Evolutionary conservation across 1,284 basidiomycete genomes (phyloP), one percentile per base, ranked within the genome.

Genomic region (Fomitopsis pinicola): DNA sequence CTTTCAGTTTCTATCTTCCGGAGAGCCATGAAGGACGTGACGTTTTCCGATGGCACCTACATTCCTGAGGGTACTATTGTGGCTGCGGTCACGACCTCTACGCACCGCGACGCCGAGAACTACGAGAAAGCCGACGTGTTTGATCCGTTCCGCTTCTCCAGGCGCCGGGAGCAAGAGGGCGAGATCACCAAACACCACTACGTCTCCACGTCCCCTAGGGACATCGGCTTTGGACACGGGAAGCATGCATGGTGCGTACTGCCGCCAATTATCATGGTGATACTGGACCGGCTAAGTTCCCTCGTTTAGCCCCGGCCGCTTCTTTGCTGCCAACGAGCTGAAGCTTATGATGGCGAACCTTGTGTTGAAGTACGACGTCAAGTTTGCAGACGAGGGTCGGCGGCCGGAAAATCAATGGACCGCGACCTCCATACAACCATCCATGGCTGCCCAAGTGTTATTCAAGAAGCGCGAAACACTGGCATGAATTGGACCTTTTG

Each of bases 311-410:
- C 79, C 80, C 6, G 80, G 79, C 4, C 72, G 80, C 3, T 81
- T 80, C 70, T 81, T 82, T 63, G 80, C 80, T 0, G 75, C 75
- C 7, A 77, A 73, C 59, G 77, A 78, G 66, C 67, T 83, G 45
- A 83, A 83, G 67, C 68, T 74, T 1, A 76, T 82, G 71, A 62
- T 82, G 28, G 78, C 78, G 5, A 71, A 80, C 59, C 63, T 81
- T 10, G 63, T 82, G 3, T 28, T 79, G 42, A 77, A 75, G 50
- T 83, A 83, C 64, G 82, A 83, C 60, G 63, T 83, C 30, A 80
- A 79, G 67, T 64, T 79, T 17, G 70, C 70, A 55, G 67, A 70
- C 7, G 72, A 67, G n/a, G 67, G 66, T 2, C 55, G 59, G 10
- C 66, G 69, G 5, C 74, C 74, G 9, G 50, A 57, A 42, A 67